Evolutionary conservation across 768 basidiomycete species (phyloP), one percentile per base, ranked within the genome.

Genomic region (Boletus rubroflammeus): DNA sequence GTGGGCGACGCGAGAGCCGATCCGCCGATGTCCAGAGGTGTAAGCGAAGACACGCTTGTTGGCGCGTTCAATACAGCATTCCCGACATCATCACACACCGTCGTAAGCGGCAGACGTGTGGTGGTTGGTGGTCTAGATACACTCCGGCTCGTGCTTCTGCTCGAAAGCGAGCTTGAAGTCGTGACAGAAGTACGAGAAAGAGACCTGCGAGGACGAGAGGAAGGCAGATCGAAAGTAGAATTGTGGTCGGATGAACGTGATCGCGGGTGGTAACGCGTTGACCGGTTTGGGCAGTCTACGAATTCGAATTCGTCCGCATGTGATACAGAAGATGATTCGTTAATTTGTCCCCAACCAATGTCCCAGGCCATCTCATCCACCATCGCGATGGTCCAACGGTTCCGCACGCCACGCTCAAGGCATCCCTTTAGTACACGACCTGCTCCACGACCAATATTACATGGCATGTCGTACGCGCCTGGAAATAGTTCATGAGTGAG

Each of bases 341-440:
- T 72, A 19, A 60, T 70, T 46, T 79, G 80, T 29, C 77, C 83
- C 82, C 81, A 88, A 11, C 89, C 90, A 53, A 91, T 81, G 42
- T 82, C 84, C 88, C 90, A 92, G 2, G 87, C 85, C 7, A 85
- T 78, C 49, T 90, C 85, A 58, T 89, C 88, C 29, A 97, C 85
- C 75, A 82, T 82, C 7, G 78, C 78, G 55, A 94, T 85, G n/a
- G 79, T 82, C 94, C 92, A 96, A 5, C 95, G 79, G 23, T 74
- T 75, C 0, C 68, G 59, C 11, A 83, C 75, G 28, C 82, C 78
- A 28, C 76, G 79, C 53, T 91, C 83, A 25, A 98, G 73, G 66
- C 94, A 97, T 1, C 95, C 95, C 43, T 74, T 73, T 38, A 98
- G 75, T 9, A 95, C 84, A 42, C 78, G 78, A 64, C 84, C 81